phyloP scores from a whole-genome alignment of 768 basidiomycete species.

The Dictyophora rubrovolvata region DNA sequence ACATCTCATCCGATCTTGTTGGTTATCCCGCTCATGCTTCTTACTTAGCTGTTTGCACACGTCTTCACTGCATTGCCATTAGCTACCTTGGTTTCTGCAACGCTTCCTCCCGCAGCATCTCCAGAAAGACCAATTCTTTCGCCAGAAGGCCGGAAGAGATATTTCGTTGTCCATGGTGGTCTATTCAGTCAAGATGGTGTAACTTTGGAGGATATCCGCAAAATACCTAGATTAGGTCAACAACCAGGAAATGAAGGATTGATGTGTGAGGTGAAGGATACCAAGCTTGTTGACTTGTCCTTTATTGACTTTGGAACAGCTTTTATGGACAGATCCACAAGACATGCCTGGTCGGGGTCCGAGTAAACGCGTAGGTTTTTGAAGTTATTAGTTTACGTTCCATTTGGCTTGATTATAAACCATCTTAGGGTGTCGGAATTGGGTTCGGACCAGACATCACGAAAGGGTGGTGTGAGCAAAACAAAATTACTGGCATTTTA shows the following conservation, averaged over 20 bases:
- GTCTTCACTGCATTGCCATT: conserved; percentile 88
- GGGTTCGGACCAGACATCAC: conserved; percentile 95
- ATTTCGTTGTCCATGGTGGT: conserved; percentile 94
- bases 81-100: conserved; percentile 73
- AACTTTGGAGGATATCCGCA: conserved; percentile 87
- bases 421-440: conserved; percentile 77
- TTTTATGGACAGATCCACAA: conserved; percentile 97
- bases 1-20: conserved; percentile 8
- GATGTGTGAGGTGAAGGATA: conserved; percentile 60
- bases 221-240: conserved; percentile 74
- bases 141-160: conserved; percentile 73
- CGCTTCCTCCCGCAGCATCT: conserved; percentile 41
- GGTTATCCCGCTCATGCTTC: not conserved
- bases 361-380: conserved; percentile 74
- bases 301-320: conserved; percentile 27
- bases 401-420: conserved; percentile 8
- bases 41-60: conserved; percentile 72
- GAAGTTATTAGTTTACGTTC: conserved; percentile 1
- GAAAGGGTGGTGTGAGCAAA: conserved; percentile 76
- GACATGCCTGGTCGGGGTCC: conserved; percentile 82
- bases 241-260: conserved; percentile 93
- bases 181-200: conserved; percentile 92
- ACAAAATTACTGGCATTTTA: conserved; percentile 79
- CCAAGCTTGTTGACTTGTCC: not conserved
- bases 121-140: conserved; percentile 58